A percentile compares a stretch with the other conserved stretches of the same genome.
phyloP scores from a whole-genome alignment of 148 eudicot species.

The Euryodendron excelsum region DNA sequence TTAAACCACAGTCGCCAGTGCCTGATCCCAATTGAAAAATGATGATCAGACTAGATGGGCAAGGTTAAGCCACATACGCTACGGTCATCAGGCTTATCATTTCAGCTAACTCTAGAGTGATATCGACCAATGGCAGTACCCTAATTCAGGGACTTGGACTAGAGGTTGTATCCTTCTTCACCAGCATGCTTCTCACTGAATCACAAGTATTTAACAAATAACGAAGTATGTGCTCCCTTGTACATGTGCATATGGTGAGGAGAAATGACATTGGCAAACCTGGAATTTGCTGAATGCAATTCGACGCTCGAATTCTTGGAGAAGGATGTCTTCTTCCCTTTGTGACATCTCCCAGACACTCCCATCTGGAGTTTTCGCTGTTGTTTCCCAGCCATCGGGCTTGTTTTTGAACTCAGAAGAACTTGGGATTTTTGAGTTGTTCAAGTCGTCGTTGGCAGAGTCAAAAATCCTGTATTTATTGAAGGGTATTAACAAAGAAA shows the following conservation, averaged over 20 bases:
- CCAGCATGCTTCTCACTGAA: background rate
- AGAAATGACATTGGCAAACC: conserved; percentile 37
- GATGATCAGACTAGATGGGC: background rate
- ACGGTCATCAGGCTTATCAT: background rate
- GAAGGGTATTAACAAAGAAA: background rate
- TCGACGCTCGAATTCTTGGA: conserved; percentile 97
- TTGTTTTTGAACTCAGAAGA: conserved; percentile 67
- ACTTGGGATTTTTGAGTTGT: conserved; percentile 43
- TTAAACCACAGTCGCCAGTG: background rate
- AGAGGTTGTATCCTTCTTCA: background rate
- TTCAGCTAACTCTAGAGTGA: background rate
- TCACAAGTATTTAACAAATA: background rate
- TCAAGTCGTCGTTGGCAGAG: conserved; percentile 50
- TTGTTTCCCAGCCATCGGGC: conserved; percentile 99
- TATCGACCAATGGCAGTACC: background rate
- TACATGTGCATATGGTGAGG: background rate
- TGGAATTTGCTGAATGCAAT: conserved; percentile 90
- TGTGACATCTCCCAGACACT: conserved; percentile 97
- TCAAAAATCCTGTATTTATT: conserved; percentile 76
- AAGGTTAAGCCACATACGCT: background rate
- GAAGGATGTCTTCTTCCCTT: conserved; percentile 91
- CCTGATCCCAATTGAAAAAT: background rate
- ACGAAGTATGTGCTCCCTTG: background rate
- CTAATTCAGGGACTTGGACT: background rate
- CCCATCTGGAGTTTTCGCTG: conserved; percentile 70